Evolutionary conservation across 2,329 filamentous ascomycete genomes (phyloP).

Genomic region (Orbilia ellipsospora): DNA sequence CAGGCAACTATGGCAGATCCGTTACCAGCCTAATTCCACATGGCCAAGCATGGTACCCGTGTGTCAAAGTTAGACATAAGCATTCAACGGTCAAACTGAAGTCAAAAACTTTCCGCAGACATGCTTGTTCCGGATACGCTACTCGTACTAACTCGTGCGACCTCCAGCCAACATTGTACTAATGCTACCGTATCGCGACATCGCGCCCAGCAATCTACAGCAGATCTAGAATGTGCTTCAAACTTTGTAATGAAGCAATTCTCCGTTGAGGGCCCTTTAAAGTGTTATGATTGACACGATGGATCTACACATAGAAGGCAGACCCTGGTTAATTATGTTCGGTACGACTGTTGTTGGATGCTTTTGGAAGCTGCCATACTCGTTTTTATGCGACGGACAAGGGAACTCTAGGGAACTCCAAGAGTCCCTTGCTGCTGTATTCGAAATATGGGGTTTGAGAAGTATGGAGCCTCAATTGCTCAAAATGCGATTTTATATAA

Average conservation of each 20-base stretch:
- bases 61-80: too few relatives aligned
- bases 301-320: constrained; percentile 14
- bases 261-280: not conserved
- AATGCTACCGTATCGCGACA: constrained; percentile 52
- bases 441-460: constrained; percentile 16
- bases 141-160: not conserved
- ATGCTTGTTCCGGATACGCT: constrained; percentile 30
- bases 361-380: constrained; percentile 44
- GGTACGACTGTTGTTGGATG: constrained; percentile 14
- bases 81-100: not conserved
- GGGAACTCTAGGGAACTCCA: not conserved
- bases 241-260: not conserved
- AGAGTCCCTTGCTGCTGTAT: not conserved
- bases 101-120: constrained; percentile 41
- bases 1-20: constrained; percentile 3
- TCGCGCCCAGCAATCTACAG: constrained; percentile 22
- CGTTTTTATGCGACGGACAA: constrained; percentile 46
- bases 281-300: constrained; percentile 10
- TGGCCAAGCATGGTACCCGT: not conserved
- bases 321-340: not conserved
- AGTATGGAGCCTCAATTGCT: constrained; percentile 17
- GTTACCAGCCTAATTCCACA: not conserved
- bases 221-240: constrained; percentile 24
- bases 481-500: constrained; percentile 23
- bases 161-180: constrained; percentile 39